These are phyloP conservation scores for Mucor velutinosus DNA, from an alignment of 371 early-diverging fungal genomes.

Conservation along the genomic window DNA sequence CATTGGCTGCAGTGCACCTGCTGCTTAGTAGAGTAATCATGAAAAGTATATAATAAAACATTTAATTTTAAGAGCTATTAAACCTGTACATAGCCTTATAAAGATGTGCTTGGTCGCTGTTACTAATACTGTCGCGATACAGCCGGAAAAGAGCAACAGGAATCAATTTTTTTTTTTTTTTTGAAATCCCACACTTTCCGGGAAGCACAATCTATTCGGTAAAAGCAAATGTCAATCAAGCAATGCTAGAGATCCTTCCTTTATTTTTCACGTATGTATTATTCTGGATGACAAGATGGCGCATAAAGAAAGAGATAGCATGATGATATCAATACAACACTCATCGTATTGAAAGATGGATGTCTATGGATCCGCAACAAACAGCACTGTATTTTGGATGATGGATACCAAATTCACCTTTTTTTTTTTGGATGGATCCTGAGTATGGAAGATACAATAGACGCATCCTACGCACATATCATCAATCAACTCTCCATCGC, in stretches of 20 bases:
- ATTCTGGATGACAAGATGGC: neutral
- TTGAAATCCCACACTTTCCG: slow-evolving; percentile 1
- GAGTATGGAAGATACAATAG: no score
- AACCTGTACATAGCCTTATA: no score
- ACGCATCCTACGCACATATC: neutral
- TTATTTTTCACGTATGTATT: slow-evolving; percentile 34
- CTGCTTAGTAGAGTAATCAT: slow-evolving; percentile 34
- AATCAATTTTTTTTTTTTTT: neutral
- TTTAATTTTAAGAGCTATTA: no score
- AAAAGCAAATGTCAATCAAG: slow-evolving; percentile 15
- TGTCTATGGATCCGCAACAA: neutral
- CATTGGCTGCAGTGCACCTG: slow-evolving; percentile 53
- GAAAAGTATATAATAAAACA: neutral
- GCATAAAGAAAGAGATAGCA: neutral
- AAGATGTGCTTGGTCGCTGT: no score
- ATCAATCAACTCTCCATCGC: neutral
- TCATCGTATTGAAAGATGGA: neutral
- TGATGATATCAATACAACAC: slow-evolving; percentile 1
- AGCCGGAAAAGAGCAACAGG: neutral
- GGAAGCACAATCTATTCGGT: slow-evolving; percentile 8
- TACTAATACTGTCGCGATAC: neutral
- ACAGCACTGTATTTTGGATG: neutral
- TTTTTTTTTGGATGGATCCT: neutral
- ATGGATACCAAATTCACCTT: neutral
- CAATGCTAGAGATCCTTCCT: slow-evolving; percentile 26